Conservation (phyloP, 345 rosid species). For the Boechera stricta region DNA sequence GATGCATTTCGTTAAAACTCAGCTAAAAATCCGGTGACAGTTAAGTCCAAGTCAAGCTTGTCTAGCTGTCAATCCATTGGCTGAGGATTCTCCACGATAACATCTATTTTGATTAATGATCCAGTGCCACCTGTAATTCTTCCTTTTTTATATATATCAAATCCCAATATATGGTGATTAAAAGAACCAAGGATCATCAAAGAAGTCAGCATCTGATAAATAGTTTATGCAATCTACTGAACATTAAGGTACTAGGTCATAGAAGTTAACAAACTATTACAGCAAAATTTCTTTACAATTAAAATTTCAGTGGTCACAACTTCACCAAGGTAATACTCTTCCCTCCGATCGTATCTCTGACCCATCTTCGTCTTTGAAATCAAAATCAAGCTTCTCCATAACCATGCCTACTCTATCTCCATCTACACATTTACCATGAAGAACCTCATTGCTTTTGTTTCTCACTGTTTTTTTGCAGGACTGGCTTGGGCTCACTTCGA, state of each 20-base stretch:
- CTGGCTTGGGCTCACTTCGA: slow-evolving; percentile 65
- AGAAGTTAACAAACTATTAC: neutral
- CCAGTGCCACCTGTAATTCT: slow-evolving; percentile 1
- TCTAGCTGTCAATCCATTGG: slow-evolving; percentile 11
- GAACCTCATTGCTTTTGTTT: slow-evolving; percentile 36
- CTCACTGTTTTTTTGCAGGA: slow-evolving; percentile 64
- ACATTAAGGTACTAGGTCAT: neutral
- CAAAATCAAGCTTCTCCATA: slow-evolving; percentile 37
- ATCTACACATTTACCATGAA: slow-evolving; percentile 22
- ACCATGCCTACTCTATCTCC: slow-evolving; percentile 37
- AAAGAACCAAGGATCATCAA: neutral
- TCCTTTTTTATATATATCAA: neutral
- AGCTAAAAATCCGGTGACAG: neutral
- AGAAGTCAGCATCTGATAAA: slow-evolving; percentile 11
- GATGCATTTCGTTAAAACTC: neutral
- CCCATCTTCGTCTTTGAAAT: slow-evolving; percentile 36
- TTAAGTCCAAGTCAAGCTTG: slow-evolving; percentile 12
- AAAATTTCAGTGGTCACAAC: slow-evolving; percentile 20
- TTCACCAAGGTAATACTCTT: slow-evolving; percentile 49
- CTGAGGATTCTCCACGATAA: neutral
- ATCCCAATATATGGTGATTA: neutral
- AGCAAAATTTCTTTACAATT: slow-evolving; percentile 19
- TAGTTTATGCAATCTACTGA: slow-evolving; percentile 17
- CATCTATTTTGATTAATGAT: neutral
- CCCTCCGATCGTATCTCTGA: slow-evolving; percentile 43